Base-by-base conservation (phyloP, 345 rosid genomes). In the Kernera saxatilis region DNA sequence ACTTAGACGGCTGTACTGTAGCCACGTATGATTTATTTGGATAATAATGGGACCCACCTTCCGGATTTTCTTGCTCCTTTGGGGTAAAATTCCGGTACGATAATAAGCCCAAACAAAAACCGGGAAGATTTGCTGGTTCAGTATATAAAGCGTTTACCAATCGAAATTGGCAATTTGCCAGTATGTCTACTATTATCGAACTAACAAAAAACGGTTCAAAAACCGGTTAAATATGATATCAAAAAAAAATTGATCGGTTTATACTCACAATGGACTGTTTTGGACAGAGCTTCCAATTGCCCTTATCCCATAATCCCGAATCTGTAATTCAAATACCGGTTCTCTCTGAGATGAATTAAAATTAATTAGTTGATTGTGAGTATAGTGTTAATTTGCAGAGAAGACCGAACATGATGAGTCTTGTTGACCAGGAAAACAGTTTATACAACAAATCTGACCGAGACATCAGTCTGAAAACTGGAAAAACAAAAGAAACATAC, bases 31-130 rank as follows among this genome's bases (percentile, higher is more conserved):
- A 3, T 25, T 2, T 69, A 53, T 75, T 64, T 44, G 21, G 78
- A 68, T 75, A 75, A 61, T 62, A 21, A 10, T 26, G 1, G 78
- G 78, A 35, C 78, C 78, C 65, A 69, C 74, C 49, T 15, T 30
- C 23, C 17, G 27, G 73, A 74, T 74, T 73, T 51, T 33, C 21
- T 5, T 40, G 35, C 36, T 29, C 43, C 36, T 29, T 46, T 45
- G 7, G 6, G 49, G 18, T 15, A 25, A 21, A 25, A 11, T 30
- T 8, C 48, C 56, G 76, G 64, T 63, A 23, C 30, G 6, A 40
- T n/a, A n/a, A n/a, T n/a, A n/a, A n/a, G n/a, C n/a, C n/a, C n/a
- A n/a, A n/a, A n/a, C n/a, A n/a, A n/a, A n/a, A n/a, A n/a, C 48
- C 56, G 76, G 64, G 53, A 23, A 23, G 6, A 40, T 15, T 43